These are phyloP conservation scores for Dalbergia oliveri DNA, from an alignment of 306 rosid genomes.

Conservation along the genomic window DNA sequence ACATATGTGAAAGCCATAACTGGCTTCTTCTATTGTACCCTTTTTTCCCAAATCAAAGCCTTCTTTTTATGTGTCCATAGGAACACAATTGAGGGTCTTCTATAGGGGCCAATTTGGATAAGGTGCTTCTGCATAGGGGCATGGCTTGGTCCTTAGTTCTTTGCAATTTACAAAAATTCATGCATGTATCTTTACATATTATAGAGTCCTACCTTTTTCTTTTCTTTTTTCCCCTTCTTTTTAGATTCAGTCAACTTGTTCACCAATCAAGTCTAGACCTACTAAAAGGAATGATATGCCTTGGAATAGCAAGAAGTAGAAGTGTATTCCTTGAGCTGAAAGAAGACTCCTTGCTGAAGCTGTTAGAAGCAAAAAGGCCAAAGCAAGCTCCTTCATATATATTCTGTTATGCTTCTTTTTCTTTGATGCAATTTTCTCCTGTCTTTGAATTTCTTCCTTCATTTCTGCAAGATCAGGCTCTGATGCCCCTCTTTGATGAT, in stretches of 20 bases:
- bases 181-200: conserved; percentile 29
- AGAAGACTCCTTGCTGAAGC: conserved; percentile 93
- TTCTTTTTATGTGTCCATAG: conserved; percentile 12
- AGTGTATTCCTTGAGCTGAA: conserved; percentile 97
- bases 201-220: neutral
- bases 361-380: conserved; percentile 86
- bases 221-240: neutral
- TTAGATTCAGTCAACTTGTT: conserved; percentile 68
- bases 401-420: conserved; percentile 81
- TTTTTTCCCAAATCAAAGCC: conserved; percentile 25
- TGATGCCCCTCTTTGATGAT: conserved; percentile 63
- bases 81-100: conserved; percentile 2
- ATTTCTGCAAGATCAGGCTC: conserved; percentile 71
- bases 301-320: conserved; percentile 93
- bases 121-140: neutral
- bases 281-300: conserved; percentile 89
- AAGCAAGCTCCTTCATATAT: conserved; percentile 80
- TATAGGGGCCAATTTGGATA: neutral
- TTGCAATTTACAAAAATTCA: neutral
- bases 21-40: conserved; percentile 32
- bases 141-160: conserved; percentile 18
- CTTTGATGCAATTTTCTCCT: conserved; percentile 56
- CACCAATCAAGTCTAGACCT: conserved; percentile 92
- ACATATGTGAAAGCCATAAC: conserved; percentile 38
- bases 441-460: conserved; percentile 70